phyloP scores from a whole-genome alignment of 2,329 filamentous ascomycete genomes.

The Cercospora beticola region DNA sequence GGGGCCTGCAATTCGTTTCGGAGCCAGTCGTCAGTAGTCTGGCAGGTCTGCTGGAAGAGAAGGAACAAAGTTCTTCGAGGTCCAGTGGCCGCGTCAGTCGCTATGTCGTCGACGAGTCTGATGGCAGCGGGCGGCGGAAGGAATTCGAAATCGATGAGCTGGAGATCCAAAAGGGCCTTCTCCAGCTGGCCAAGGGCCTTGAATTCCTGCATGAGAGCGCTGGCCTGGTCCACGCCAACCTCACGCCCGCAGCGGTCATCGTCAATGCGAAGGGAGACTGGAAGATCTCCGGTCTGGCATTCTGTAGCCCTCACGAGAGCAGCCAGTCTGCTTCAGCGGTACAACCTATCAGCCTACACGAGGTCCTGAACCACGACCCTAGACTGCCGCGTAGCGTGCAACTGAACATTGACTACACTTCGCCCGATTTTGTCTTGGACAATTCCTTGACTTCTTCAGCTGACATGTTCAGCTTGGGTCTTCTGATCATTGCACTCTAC shows the following conservation, averaged over 20 bases:
- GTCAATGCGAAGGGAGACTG: slow-evolving; percentile 98
- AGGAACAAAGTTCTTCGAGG: slow-evolving; percentile 76
- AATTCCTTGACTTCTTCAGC: slow-evolving; percentile 79
- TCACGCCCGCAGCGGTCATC: slow-evolving; percentile 90
- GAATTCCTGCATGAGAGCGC: slow-evolving; percentile 96
- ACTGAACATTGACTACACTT: slow-evolving; percentile 87
- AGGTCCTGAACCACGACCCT: slow-evolving; percentile 81
- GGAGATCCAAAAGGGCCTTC: slow-evolving; percentile 92
- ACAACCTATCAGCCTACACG: slow-evolving; percentile 75
- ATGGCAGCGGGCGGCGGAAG: slow-evolving; percentile 66
- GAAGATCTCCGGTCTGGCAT: slow-evolving; percentile 95
- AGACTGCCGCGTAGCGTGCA: slow-evolving; percentile 80
- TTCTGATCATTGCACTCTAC: slow-evolving; percentile 86
- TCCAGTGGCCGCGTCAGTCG: slow-evolving; percentile 67
- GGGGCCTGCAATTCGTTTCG: slow-evolving; percentile 92
- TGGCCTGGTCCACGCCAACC: slow-evolving; percentile 86
- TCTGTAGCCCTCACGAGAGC: slow-evolving; percentile 76
- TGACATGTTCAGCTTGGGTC: slow-evolving; percentile 90
- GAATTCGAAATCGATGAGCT: slow-evolving; percentile 94
- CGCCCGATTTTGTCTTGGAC: slow-evolving; percentile 91
- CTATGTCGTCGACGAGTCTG: slow-evolving; percentile 76
- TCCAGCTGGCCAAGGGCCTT: slow-evolving; percentile 89
- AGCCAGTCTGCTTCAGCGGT: slow-evolving; percentile 67
- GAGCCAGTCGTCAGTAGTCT: slow-evolving; percentile 90
- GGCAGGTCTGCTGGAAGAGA: slow-evolving; percentile 76